These are phyloP conservation scores for Arxiozyma slooffiae DNA, from an alignment of 1,139 yeast genomes.

Conservation along the genomic window DNA sequence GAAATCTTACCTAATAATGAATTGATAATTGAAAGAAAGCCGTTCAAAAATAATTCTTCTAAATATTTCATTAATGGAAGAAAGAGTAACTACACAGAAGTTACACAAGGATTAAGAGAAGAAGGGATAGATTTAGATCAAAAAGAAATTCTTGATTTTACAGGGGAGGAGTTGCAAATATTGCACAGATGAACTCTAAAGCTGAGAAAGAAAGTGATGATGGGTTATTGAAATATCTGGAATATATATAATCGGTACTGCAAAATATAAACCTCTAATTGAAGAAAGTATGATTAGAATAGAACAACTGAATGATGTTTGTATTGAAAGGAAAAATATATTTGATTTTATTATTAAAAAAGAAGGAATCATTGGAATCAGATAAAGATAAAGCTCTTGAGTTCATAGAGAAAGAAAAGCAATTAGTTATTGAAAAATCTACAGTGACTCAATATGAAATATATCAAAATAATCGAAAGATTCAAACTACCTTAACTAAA, in stretches of 20 bases:
- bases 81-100: slow-evolving; percentile 67
- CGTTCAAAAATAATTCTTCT: slow-evolving; percentile 66
- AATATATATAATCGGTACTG: slow-evolving; percentile 91
- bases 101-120: slow-evolving; percentile 61
- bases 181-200: slow-evolving; percentile 97
- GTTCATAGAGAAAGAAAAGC: slow-evolving; percentile 58
- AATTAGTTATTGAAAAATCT: slow-evolving; percentile 45
- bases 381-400: slow-evolving; percentile 62
- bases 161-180: slow-evolving; percentile 98
- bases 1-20: slow-evolving; percentile 24
- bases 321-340: slow-evolving; percentile 72
- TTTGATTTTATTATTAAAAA: slow-evolving; percentile 74
- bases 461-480: slow-evolving; percentile 34
- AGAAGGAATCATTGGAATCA: slow-evolving; percentile 56
- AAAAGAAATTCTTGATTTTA: slow-evolving; percentile 81
- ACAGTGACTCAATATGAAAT: slow-evolving; percentile 49
- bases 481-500: slow-evolving; percentile 35
- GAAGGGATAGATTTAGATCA: slow-evolving; percentile 93
- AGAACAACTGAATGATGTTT: slow-evolving; percentile 64
- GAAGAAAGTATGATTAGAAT: slow-evolving; percentile 54
- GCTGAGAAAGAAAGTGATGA: slow-evolving; percentile 91
- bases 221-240: slow-evolving; percentile 85
- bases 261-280: slow-evolving; percentile 67
- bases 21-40: slow-evolving; percentile 69
- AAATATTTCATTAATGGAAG: slow-evolving; percentile 66